Conservation (phyloP, 2,329 filamentous ascomycete genomes). For the Cercospora sesami region DNA sequence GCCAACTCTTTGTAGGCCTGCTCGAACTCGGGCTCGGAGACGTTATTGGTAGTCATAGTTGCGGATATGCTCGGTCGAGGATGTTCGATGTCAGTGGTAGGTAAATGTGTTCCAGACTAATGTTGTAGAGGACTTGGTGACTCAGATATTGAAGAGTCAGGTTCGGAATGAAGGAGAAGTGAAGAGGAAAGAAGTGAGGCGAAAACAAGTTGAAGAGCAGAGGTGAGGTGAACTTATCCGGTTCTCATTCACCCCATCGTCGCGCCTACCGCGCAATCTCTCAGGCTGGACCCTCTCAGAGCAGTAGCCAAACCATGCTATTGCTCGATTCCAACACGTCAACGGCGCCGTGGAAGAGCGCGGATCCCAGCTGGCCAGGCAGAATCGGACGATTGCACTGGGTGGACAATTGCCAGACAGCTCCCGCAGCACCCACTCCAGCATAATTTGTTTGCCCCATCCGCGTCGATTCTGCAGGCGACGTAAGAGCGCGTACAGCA, state of each 20-base stretch:
- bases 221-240: conserved; percentile 7
- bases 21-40: conserved; percentile 94
- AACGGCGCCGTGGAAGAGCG: conserved; percentile 11
- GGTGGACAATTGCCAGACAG: background rate
- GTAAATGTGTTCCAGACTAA: background rate
- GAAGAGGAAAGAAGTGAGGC: background rate
- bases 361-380: background rate
- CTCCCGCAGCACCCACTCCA: conserved; percentile 3
- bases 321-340: conserved; percentile 16
- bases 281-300: background rate
- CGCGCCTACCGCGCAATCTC: conserved; percentile 6
- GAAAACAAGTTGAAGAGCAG: conserved; percentile 3
- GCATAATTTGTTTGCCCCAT: background rate
- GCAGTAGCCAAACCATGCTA: conserved; percentile 8
- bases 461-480: background rate
- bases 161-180: background rate
- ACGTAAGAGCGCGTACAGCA: conserved; percentile 1
- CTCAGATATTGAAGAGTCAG: background rate
- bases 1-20: conserved; percentile 62
- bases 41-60: conserved; percentile 58
- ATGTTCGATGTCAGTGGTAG: background rate
- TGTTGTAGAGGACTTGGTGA: background rate
- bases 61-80: conserved; percentile 1
- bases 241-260: conserved; percentile 1
- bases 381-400: background rate